Base-by-base conservation (phyloP, 257 asterid genomes). In the Nicotiana tomentosiformis region DNA sequence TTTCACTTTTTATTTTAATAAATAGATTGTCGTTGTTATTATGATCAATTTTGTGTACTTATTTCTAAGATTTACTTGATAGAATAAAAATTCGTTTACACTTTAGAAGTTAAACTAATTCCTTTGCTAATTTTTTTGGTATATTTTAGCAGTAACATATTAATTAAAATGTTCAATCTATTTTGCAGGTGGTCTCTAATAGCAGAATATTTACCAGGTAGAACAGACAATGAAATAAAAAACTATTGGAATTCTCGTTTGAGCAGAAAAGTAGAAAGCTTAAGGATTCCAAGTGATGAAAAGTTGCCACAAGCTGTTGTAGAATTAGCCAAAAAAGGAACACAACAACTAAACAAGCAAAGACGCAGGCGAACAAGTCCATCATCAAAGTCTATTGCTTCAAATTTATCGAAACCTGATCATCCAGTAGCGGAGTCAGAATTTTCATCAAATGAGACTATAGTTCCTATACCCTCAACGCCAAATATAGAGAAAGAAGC, bases 221-320 rank as follows among this genome's bases (percentile, higher is more conserved):
- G 99, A 91, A 95, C 98, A 83, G 98, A 95, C 93, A 95, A 95
- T 90, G 98, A 95, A 87, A 92, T 95, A 2, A 95, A 95, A 39
- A 95, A 95, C 53, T 93, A 95, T 81, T 95, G 98, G 98, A 95
- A 95, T 78, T 95, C 98, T 69, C 98, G 89, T 72, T 70, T 95
- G 12, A 87, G 99, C 85, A 83, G 97, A 81, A 93, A 88, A 79
- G 72, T 90, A 8, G 81, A 90, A 53, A 78, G 85, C 29, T 88
- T 86, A 51, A 90, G 93, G 49, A 86, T 81, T 20, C 88, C 88
- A 0, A 80, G 72, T 32, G 86, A 84, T 12, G 61, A 82, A 10
- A 80, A 83, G 61, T 4, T 82, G 11, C 88, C 86, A 1, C 84
- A 83, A 64, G 46, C 78, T 1, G 32, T 58, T 14, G 65, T 57